These are phyloP conservation scores for Pluteus cervinus DNA, from an alignment of 768 basidiomycete genomes.

Conservation along the genomic window DNA sequence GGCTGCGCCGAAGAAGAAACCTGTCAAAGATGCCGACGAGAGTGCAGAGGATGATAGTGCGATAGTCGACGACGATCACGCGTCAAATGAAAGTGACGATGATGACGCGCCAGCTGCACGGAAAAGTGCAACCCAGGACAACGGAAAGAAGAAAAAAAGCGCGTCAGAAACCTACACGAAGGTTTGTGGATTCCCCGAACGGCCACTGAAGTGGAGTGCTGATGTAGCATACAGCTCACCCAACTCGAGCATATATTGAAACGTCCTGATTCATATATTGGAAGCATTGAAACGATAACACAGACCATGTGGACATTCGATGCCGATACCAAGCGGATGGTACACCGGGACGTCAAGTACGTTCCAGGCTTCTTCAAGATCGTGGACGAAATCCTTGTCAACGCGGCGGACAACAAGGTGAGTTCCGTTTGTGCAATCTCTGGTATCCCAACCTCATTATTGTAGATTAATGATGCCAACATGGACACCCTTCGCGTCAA, in stretches of 20 bases:
- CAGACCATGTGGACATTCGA: constrained; percentile 96
- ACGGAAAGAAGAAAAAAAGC: constrained; percentile 77
- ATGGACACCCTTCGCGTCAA: constrained; percentile 92
- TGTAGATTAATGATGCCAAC: constrained; percentile 80
- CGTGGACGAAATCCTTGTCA: constrained; percentile 97
- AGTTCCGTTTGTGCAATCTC: constrained; percentile 10
- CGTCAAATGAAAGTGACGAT: constrained; percentile 35
- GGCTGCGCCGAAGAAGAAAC: constrained; percentile 60
- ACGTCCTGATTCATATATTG: constrained; percentile 94
- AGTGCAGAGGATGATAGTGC: constrained; percentile 46
- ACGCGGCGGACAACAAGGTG: constrained; percentile 99
- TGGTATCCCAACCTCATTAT: background rate
- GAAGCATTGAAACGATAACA: constrained; percentile 84
- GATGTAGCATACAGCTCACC: constrained; percentile 53
- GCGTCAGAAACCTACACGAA: constrained; percentile 90
- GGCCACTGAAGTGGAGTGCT: background rate
- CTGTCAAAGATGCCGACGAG: constrained; percentile 58
- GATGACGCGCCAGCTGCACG: constrained; percentile 17
- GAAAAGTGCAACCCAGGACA: constrained; percentile 11
- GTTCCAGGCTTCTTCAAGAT: constrained; percentile 99
- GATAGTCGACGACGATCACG: constrained; percentile 33
- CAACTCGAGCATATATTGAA: constrained; percentile 93
- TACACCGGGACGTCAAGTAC: constrained; percentile 74
- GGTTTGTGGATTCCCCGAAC: constrained; percentile 36
- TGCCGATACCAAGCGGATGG: constrained; percentile 77